phyloP scores from a whole-genome alignment of 805 yeast species.

The Wickerhamomyces bisporus region DNA sequence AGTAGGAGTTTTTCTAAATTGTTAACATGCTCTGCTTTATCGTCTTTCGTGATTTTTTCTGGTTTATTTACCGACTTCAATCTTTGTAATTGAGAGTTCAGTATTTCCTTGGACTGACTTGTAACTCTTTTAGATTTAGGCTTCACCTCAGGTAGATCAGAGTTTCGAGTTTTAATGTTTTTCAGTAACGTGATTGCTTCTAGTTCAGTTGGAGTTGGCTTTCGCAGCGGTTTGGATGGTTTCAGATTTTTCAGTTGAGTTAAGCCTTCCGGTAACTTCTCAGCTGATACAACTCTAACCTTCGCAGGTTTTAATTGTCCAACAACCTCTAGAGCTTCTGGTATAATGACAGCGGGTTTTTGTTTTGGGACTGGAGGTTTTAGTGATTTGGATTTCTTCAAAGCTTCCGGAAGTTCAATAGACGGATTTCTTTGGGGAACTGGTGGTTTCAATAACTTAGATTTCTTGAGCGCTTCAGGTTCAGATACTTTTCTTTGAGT shows the following conservation, averaged over 20 bases:
- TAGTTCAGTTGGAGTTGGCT: constrained; percentile 14
- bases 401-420: constrained; percentile 18
- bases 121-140: constrained; percentile 18
- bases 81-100: constrained; percentile 10
- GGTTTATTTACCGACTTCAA: constrained; percentile 10
- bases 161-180: constrained; percentile 8
- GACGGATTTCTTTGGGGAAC: constrained; percentile 16
- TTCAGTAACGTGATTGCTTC: constrained; percentile 18
- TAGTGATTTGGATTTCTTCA: constrained; percentile 9
- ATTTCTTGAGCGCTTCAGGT: constrained; percentile 8
- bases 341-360: constrained; percentile 3
- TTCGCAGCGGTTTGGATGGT: constrained; percentile 19
- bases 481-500: constrained; percentile 5
- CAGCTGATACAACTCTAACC: background rate
- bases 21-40: background rate
- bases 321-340: background rate
- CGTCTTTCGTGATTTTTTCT: background rate
- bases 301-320: constrained; percentile 4
- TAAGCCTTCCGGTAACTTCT: constrained; percentile 8
- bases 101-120: constrained; percentile 16
- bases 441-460: constrained; percentile 18
- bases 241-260: constrained; percentile 10
- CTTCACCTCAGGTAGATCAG: constrained; percentile 7
- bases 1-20: constrained; percentile 13
- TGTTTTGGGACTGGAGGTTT: constrained; percentile 4